A percentile compares a stretch with the other conserved stretches of the same genome.
These are phyloP conservation scores for Coprinellus micaceus DNA, from an alignment of 768 basidiomycete species.

Conservation along the genomic window DNA sequence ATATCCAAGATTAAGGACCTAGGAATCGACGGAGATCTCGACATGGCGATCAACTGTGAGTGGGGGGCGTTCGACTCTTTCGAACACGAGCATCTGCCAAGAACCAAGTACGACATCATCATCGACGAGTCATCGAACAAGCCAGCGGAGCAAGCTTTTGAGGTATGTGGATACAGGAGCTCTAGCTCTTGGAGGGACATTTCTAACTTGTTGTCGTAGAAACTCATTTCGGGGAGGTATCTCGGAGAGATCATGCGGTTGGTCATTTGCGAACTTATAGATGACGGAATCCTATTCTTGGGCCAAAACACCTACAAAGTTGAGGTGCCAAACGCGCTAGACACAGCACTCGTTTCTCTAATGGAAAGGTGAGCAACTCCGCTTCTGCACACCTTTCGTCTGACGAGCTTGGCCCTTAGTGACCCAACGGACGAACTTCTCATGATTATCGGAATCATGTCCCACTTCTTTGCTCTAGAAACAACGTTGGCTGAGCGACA, in stretches of 20 bases:
- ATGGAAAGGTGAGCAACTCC: constrained; percentile 75
- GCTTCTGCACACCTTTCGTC: not conserved
- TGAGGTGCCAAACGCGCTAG: constrained; percentile 87
- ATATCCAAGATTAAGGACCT: constrained; percentile 82
- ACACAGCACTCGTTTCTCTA: constrained; percentile 94
- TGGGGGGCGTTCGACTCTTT: constrained; percentile 99
- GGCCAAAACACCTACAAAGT: constrained; percentile 99
- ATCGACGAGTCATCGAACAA: constrained; percentile 97
- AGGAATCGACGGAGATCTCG: constrained; percentile 57
- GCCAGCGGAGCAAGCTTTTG: constrained; percentile 91
- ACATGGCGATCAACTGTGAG: constrained; percentile 98
- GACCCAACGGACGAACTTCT: constrained; percentile 96
- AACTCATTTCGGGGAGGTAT: constrained; percentile 94
- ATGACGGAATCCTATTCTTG: constrained; percentile 94
- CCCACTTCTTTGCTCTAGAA: constrained; percentile 94
- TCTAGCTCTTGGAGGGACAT: not conserved
- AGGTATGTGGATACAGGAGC: constrained; percentile 45
- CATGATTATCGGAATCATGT: constrained; percentile 96
- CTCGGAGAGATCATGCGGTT: constrained; percentile 96
- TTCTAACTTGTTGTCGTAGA: constrained; percentile 39
- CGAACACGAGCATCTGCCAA: constrained; percentile 88
- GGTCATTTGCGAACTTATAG: constrained; percentile 91
- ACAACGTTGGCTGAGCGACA: constrained; percentile 95
- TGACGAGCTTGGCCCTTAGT: constrained; percentile 24
- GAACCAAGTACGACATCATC: constrained; percentile 89